Evolutionary conservation across 129 eudicot species (phyloP), one percentile per base, ranked within the genome.

Genomic region (Pseudognaphalium luteoalbum): DNA sequence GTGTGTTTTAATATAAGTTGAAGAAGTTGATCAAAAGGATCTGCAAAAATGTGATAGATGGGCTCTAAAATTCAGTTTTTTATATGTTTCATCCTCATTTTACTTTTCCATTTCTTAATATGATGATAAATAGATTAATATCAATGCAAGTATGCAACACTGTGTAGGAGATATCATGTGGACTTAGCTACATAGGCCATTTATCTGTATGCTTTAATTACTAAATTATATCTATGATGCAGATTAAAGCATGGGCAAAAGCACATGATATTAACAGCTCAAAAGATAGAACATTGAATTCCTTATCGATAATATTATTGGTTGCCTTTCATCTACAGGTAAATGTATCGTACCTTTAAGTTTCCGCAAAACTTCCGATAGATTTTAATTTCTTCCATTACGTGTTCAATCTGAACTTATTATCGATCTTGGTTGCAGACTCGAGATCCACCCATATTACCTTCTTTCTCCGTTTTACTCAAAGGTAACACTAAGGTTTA

Each of bases 231-330:
- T 80, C 3, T 73, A 66, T 74, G 10, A 50, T 85, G 88, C 90
- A 94, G 98, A 84, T 88, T 88, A 91, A 91, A 83, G 83, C 82
- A 22, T 94, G 98, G 97, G 98, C 97, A 64, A 94, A 87, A 74
- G 97, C 93, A 30, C 88, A 91, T 59, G 77, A 83, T 58, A 91
- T 91, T 66, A 94, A 94, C 80, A 91, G 93, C 67, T 84, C 98
- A 62, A 90, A 86, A 74, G 80, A 80, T 44, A 70, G 75, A 74
- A 80, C 83, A 15, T 70, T 80, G 28, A 80, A 80, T 67, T 80
- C 83, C 73, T 52, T 80, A 34, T 72, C 83, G 11, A 72, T 80
- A 72, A 73, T 80, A 80, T 65, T 65, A 39, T 56, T 80, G 78
- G 83, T 80, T 30, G 83, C 83, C 28, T 80, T 80, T 67, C 83